Evolutionary conservation across 805 yeast genomes (phyloP).

Genomic region (Candida manassasensis): DNA sequence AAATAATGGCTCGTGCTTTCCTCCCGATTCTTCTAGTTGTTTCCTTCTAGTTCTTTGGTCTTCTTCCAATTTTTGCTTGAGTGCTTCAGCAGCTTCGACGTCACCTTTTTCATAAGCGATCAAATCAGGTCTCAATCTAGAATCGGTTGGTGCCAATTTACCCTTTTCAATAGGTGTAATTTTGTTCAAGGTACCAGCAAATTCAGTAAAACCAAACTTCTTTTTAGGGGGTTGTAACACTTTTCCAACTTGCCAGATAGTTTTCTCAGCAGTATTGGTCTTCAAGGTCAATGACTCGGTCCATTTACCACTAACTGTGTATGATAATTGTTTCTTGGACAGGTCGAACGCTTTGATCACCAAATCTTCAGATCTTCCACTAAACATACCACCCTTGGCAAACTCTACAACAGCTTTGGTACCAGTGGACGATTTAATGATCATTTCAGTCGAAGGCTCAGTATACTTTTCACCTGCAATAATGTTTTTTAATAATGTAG

Average conservation of each 20-base stretch:
- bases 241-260: slow-evolving; percentile 69
- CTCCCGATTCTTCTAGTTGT: slow-evolving; percentile 42
- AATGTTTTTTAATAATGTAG: slow-evolving; percentile 75
- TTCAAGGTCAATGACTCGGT: slow-evolving; percentile 56
- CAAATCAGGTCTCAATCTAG: slow-evolving; percentile 87
- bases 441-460: slow-evolving; percentile 73
- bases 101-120: slow-evolving; percentile 64
- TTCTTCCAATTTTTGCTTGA: slow-evolving; percentile 70
- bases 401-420: slow-evolving; percentile 66
- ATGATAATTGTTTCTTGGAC: slow-evolving; percentile 30
- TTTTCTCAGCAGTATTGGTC: slow-evolving; percentile 35
- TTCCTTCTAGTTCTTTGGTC: slow-evolving; percentile 75
- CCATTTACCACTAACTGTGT: slow-evolving; percentile 76
- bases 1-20: slow-evolving; percentile 53
- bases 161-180: slow-evolving; percentile 67
- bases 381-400: slow-evolving; percentile 79
- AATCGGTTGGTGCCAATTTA: slow-evolving; percentile 75
- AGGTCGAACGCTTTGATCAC: slow-evolving; percentile 40
- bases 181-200: slow-evolving; percentile 77
- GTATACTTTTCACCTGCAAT: slow-evolving; percentile 93
- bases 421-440: slow-evolving; percentile 66
- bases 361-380: slow-evolving; percentile 71
- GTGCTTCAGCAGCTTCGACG: slow-evolving; percentile 63
- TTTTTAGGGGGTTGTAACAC: slow-evolving; percentile 52
- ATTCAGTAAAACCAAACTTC: slow-evolving; percentile 83